phyloP scores from a whole-genome alignment of 108 stramenopile genomes.

The Cyclotella atomus region DNA sequence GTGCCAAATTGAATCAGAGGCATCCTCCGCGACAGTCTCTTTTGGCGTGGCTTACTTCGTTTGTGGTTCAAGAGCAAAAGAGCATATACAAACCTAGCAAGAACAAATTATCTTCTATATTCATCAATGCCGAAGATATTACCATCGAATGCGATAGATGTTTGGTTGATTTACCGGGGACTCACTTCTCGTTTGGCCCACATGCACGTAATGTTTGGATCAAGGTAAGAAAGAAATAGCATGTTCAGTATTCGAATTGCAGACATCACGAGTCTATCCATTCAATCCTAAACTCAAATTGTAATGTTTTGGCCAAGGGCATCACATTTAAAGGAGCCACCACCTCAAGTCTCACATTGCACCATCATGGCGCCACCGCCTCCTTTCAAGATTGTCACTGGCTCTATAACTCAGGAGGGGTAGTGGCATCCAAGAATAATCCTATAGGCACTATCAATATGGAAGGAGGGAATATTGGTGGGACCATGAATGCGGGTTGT shows the following conservation, averaged over 20 bases:
- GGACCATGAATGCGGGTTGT: slow-evolving; percentile 38
- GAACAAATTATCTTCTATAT: slow-evolving; percentile 51
- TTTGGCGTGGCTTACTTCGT: slow-evolving; percentile 18
- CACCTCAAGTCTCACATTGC: slow-evolving; percentile 66
- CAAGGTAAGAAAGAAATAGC: too few species aligned
- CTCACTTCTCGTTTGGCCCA: slow-evolving; percentile 84
- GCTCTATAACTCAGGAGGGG: slow-evolving; percentile 56
- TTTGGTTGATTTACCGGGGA: slow-evolving; percentile 60
- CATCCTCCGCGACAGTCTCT: slow-evolving; percentile 28
- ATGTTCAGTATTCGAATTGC: too few species aligned
- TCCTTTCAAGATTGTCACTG: slow-evolving; percentile 81
- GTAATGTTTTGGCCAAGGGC: slow-evolving; percentile 68
- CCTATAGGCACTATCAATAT: neutral
- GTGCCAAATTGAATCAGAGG: slow-evolving; percentile 42
- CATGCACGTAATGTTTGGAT: slow-evolving; percentile 73
- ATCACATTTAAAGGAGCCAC: slow-evolving; percentile 69
- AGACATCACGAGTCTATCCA: too few species aligned
- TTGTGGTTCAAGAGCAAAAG: neutral
- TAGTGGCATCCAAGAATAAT: slow-evolving; percentile 16
- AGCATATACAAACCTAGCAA: neutral
- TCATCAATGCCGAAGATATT: slow-evolving; percentile 84
- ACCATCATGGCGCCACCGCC: slow-evolving; percentile 77
- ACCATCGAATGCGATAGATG: slow-evolving; percentile 73
- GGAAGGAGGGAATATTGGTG: neutral
- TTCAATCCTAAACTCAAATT: too few species aligned